Evolutionary conservation across 768 basidiomycete genomes (phyloP), one percentile per base, ranked within the genome.

Genomic region (Serendipita sp.): DNA sequence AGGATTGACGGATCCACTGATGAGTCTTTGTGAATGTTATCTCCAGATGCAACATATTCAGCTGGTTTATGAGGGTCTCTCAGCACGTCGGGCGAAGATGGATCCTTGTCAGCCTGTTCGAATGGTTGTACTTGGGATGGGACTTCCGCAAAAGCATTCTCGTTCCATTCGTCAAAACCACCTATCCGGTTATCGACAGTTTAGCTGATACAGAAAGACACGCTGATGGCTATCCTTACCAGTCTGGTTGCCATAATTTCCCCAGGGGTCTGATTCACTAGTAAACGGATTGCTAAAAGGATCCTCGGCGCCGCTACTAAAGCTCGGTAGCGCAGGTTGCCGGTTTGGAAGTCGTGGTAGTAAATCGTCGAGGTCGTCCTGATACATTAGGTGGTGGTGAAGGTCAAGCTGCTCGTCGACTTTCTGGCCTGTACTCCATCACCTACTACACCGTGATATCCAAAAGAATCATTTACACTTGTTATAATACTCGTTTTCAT

Each of bases 341-440:
- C 56, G 56, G 24, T 24, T 60, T 60, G 56, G 56, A 37, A 60
- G 56, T 35, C 24, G 24, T 37, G 56, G 56, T n/a, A 60, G 34
- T n/a, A 60, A n/a, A n/a, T 60, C 56, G 56, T 30, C 24, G 16
- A 60, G 56, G 56, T 60, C 56, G 34, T 60, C 56, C 32, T 60
- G 28, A 35, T 60, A 60, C 56, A 60, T 60, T 60, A 18, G 56
- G 56, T 60, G 18, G 35, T 60, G 56, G 56, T 28, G 32, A n/a
- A 1, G 56, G 56, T 30, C 56, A 60, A 60, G 34, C 16, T 60
- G 11, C 35, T 11, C 35, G 11, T 28, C 38, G 38, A 41, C 7
- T 24, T 24, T 24, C 24, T 24, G 24, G 24, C 24, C 24, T 1
- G 24, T 24, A 24, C 24, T 24, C 24, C 24, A 24, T 24, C 24